Evolutionary conservation across 2,329 filamentous ascomycete species (phyloP).

Genomic region (Fusarium secorum): DNA sequence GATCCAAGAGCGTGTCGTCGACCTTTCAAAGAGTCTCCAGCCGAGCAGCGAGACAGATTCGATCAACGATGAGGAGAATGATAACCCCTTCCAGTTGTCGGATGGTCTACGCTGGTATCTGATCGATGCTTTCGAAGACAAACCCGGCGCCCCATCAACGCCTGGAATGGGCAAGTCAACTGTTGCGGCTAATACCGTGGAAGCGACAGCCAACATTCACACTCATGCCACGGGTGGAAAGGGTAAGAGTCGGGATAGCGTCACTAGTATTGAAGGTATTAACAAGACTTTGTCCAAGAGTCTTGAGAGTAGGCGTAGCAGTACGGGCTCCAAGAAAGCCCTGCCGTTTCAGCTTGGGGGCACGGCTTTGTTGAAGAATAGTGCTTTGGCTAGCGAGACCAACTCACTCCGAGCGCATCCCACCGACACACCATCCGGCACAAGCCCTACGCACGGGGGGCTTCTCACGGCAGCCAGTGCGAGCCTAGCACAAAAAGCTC

Average conservation of each 20-base stretch:
- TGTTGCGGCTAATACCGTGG: slow-evolving; percentile 85
- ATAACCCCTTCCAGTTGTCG: slow-evolving; percentile 96
- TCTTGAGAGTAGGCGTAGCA: slow-evolving; percentile 89
- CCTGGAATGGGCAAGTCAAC: slow-evolving; percentile 92
- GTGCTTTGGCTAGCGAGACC: slow-evolving; percentile 64
- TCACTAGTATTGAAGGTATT: slow-evolving; percentile 72
- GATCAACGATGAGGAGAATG: slow-evolving; percentile 75
- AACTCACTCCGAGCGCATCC: slow-evolving; percentile 63
- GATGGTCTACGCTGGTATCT: slow-evolving; percentile 97
- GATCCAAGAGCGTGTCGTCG: slow-evolving; percentile 91
- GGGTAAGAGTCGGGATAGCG: slow-evolving; percentile 54
- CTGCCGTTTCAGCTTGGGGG: slow-evolving; percentile 60
- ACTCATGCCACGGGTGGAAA: slow-evolving; percentile 57
- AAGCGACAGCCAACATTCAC: slow-evolving; percentile 79
- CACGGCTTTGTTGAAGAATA: slow-evolving; percentile 57
- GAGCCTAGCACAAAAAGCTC: slow-evolving; percentile 22
- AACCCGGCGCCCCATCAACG: slow-evolving; percentile 88
- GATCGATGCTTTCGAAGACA: slow-evolving; percentile 92
- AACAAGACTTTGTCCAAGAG: slow-evolving; percentile 85
- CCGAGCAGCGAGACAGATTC: slow-evolving; percentile 58
- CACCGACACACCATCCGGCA: slow-evolving; percentile 51
- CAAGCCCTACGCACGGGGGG: slow-evolving; percentile 52
- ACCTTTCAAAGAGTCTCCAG: slow-evolving; percentile 81
- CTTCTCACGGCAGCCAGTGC: slow-evolving; percentile 37
- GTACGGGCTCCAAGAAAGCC: slow-evolving; percentile 83